Base-by-base conservation (phyloP, 1,284 basidiomycete species). In the Microbotryum scabiosae region DNA sequence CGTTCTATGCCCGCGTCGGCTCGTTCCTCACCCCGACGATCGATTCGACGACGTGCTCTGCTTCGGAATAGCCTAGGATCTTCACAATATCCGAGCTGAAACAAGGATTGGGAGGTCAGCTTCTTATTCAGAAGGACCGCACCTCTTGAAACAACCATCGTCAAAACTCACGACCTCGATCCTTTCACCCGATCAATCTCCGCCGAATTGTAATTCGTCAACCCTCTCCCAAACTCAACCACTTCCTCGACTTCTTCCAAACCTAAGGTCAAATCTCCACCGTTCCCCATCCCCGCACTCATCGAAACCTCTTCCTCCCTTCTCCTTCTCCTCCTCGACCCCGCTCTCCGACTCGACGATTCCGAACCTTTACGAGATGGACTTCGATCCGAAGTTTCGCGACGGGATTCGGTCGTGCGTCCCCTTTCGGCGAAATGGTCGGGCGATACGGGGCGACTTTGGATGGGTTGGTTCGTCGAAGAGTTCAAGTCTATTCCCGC, bases 11-110 rank as follows among this genome's bases (percentile, higher is more conserved):
- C 14, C 36, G 36, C 12, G 12, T 18, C 2, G 14, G 12, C 36
- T 41, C 36, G 36, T 12, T 41, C 36, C 36, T 41, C 36, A 66
- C 30, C 14, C 67, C 64, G 3, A 86, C 88, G 69, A 94, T 85
- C 70, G 90, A 88, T 71, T 97, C 94, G 5, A 96, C 93, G 44
- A 97, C 89, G 76, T 97, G 91, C 73, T 97, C 92, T 43, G 90
- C 90, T 73, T 97, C 94, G 21, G 88, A 88, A 75, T 97, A 97
- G 1, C 91, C 94, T 46, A 98, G 76, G 10, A 91, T 73, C 65
- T 85, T 82, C 18, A 85, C 79, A 49, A 97, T 86, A 62, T 88
- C 82, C 0, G 89, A 85, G 70, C 93, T 94, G 72, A 45, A 21
- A 18, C 18, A 32, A 60, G 54, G 57, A 30, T 30, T 5, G 16